Evolutionary conservation across 2,329 filamentous ascomycete species (phyloP).

Genomic region (Fusarium keratoplasticum): DNA sequence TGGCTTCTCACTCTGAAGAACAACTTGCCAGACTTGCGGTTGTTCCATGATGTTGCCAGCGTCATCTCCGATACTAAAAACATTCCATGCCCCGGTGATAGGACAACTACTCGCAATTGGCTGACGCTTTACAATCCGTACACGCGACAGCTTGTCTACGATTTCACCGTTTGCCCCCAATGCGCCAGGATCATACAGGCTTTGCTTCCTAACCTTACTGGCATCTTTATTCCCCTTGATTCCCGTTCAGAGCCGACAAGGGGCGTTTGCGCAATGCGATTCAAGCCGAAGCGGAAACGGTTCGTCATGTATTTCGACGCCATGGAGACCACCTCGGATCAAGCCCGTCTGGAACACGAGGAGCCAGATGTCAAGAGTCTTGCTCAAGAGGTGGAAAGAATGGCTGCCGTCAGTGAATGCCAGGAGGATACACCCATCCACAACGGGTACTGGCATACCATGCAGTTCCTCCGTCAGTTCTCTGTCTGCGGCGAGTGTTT

Average conservation of each 20-base stretch:
- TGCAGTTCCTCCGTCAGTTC: constrained; percentile 79
- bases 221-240: constrained; percentile 70
- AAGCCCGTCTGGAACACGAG: constrained; percentile 56
- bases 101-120: constrained; percentile 73
- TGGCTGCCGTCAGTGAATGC: constrained; percentile 72
- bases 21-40: constrained; percentile 70
- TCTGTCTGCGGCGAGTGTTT: constrained; percentile 92
- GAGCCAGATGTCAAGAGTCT: constrained; percentile 71
- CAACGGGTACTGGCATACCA: constrained; percentile 80
- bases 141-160: constrained; percentile 70
- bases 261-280: constrained; percentile 77
- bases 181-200: constrained; percentile 80
- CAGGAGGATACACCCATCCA: constrained; percentile 69
- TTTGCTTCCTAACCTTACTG: constrained; percentile 77
- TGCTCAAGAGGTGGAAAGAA: constrained; percentile 70
- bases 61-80: constrained; percentile 62
- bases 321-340: constrained; percentile 68
- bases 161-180: constrained; percentile 80
- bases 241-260: constrained; percentile 58
- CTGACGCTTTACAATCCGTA: constrained; percentile 78
- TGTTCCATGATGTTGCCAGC: constrained; percentile 77
- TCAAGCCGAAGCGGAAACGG: constrained; percentile 61
- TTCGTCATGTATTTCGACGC: constrained; percentile 71
- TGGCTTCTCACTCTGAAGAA: constrained; percentile 84
- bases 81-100: constrained; percentile 68